Evolutionary conservation across 2,329 filamentous ascomycete species (phyloP).

Genomic region (Alternaria alternata): DNA sequence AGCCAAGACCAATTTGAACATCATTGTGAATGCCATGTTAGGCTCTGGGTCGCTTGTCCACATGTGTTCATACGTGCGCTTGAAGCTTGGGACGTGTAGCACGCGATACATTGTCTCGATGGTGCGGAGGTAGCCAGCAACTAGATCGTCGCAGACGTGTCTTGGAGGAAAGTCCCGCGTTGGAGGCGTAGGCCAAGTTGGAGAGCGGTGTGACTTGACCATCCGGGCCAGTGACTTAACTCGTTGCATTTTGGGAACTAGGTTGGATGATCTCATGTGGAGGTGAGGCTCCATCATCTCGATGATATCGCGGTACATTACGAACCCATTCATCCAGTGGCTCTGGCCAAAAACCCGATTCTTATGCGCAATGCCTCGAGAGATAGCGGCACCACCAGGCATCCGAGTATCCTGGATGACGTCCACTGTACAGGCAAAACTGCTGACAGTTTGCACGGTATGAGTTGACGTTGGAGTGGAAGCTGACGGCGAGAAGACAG

Average conservation of each 20-base stretch:
- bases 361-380: constrained; percentile 62
- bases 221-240: constrained; percentile 63
- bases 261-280: constrained; percentile 50
- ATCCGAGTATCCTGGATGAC: constrained; percentile 51
- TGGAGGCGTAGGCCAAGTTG: constrained; percentile 58
- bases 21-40: constrained; percentile 61
- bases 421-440: constrained; percentile 56
- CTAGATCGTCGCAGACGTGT: constrained; percentile 56
- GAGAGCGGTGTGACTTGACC: constrained; percentile 61
- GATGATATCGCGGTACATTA: constrained; percentile 56
- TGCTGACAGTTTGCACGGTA: constrained; percentile 50
- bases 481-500: neutral
- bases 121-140: constrained; percentile 60
- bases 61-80: constrained; percentile 58
- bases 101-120: constrained; percentile 60
- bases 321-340: constrained; percentile 63
- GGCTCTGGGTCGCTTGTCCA: constrained; percentile 52
- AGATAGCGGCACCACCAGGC: constrained; percentile 44
- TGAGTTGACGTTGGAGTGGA: constrained; percentile 31
- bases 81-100: constrained; percentile 62
- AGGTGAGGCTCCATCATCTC: constrained; percentile 54
- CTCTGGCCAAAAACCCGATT: constrained; percentile 65
- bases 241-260: constrained; percentile 52
- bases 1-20: constrained; percentile 66
- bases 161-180: constrained; percentile 58